A percentile compares a stretch with the other conserved stretches of the same genome.
phyloP scores from a whole-genome alignment of 805 yeast species.

The Ogataea pignaliae region DNA sequence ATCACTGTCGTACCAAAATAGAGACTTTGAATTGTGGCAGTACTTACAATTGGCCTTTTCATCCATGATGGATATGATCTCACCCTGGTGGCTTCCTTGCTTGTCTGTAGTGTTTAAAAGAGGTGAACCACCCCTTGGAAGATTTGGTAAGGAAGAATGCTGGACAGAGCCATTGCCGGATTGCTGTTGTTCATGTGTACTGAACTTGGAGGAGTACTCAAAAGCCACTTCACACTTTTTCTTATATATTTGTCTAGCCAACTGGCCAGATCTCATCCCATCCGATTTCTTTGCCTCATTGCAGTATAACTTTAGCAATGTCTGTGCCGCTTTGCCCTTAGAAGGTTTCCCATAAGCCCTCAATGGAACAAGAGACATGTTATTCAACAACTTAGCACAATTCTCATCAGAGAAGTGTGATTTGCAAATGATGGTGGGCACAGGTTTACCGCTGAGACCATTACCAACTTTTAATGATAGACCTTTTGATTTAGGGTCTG shows the following conservation, averaged over 20 bases:
- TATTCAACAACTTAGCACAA: neutral
- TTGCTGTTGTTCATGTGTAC: too few species aligned
- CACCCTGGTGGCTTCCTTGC: neutral
- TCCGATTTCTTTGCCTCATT: conserved; percentile 29
- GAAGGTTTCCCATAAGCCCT: conserved; percentile 27
- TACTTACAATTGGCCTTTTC: conserved; percentile 9
- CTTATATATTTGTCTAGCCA: neutral
- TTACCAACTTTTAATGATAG: conserved; percentile 11
- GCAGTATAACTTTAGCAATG: conserved; percentile 38
- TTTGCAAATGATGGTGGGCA: conserved; percentile 42
- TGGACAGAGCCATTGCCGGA: too few species aligned
- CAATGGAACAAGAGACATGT: conserved; percentile 24
- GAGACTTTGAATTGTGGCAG: conserved; percentile 17
- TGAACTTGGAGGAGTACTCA: too few species aligned
- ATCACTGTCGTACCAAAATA: conserved; percentile 17
- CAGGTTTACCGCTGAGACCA: conserved; percentile 33
- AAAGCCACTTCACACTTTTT: too few species aligned
- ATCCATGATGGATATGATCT: neutral
- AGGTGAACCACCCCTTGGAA: neutral
- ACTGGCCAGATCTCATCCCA: conserved; percentile 5
- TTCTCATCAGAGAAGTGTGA: conserved; percentile 25
- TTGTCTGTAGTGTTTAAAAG: neutral
- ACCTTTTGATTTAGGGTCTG: conserved; percentile 18
- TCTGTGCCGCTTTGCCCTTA: conserved; percentile 25
- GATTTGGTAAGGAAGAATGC: neutral